Evolutionary conservation across 495 filamentous ascomycete genomes (phyloP).

Genomic region (Endocarpon pusillum): DNA sequence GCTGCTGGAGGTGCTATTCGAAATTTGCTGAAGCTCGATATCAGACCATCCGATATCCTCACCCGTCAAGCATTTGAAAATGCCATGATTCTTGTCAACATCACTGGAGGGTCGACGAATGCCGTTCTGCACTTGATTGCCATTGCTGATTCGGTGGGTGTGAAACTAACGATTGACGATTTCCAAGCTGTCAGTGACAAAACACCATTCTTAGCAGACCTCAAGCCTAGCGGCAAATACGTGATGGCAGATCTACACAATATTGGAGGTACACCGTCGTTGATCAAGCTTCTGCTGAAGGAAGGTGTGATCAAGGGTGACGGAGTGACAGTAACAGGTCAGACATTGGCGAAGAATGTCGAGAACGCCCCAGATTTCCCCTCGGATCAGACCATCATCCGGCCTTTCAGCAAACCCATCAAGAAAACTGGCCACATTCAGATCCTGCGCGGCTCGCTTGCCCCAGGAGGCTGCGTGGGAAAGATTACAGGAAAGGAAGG

Average conservation of each 20-base stretch:
- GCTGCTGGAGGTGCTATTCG: constrained; percentile 74
- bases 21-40: constrained; percentile 71
- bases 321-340: constrained; percentile 84
- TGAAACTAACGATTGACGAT: constrained; percentile 90
- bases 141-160: constrained; percentile 83
- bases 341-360: constrained; percentile 85
- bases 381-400: constrained; percentile 74
- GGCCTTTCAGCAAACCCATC: constrained; percentile 79
- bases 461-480: constrained; percentile 81
- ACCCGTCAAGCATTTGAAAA: constrained; percentile 89
- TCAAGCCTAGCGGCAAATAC: constrained; percentile 95
- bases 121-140: constrained; percentile 94
- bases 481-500: constrained; percentile 99
- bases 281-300: constrained; percentile 81
- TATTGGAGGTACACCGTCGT: constrained; percentile 79
- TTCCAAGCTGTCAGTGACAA: constrained; percentile 90
- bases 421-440: constrained; percentile 92
- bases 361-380: constrained; percentile 64
- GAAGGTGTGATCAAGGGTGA: constrained; percentile 78
- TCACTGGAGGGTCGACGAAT: constrained; percentile 92
- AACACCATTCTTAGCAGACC: constrained; percentile 82
- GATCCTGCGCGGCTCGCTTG: constrained; percentile 80
- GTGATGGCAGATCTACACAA: constrained; percentile 84
- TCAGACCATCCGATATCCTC: constrained; percentile 75
- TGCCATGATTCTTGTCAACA: constrained; percentile 89